A percentile compares a stretch with the other conserved stretches of the same genome.
Evolutionary conservation across 331 rosid species (phyloP).

Genomic region (Quercus phellos): DNA sequence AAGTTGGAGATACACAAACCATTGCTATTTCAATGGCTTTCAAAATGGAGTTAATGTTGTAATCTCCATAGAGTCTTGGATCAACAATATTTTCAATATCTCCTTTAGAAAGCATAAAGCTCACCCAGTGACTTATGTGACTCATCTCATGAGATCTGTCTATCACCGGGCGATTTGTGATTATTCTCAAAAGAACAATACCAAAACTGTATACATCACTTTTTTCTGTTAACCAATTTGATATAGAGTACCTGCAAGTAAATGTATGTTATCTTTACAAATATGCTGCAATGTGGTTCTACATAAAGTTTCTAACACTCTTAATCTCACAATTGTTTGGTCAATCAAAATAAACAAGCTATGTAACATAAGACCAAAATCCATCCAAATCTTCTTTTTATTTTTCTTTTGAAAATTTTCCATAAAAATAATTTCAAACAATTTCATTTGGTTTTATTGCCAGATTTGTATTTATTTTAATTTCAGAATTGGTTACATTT

Average conservation of each 20-base stretch:
- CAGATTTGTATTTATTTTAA: too few relatives aligned
- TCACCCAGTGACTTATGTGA: constrained; percentile 42
- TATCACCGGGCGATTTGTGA: constrained; percentile 44
- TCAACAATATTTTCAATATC: constrained; percentile 40
- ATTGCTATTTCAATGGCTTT: constrained; percentile 47
- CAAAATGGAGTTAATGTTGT: constrained; percentile 21
- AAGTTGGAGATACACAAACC: constrained; percentile 43
- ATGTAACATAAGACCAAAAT: too few relatives aligned
- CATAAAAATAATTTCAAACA: too few relatives aligned
- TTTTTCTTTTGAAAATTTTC: too few relatives aligned
- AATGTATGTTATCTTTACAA: not conserved
- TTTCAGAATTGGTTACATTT: not conserved
- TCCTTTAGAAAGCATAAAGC: constrained; percentile 24
- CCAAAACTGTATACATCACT: constrained; percentile 73
- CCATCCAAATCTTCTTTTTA: not conserved
- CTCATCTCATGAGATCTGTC: constrained; percentile 22
- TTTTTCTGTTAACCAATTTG: constrained; percentile 43
- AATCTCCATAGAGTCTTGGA: constrained; percentile 32
- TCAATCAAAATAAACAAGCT: not conserved
- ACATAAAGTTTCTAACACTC: not conserved
- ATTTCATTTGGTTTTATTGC: too few relatives aligned
- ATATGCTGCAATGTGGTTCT: not conserved
- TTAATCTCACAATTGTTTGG: too few relatives aligned
- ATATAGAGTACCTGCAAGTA: constrained; percentile 36
- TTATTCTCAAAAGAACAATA: constrained; percentile 48